Base-by-base conservation (phyloP, 805 yeast species). In the Spathaspora girioi region DNA sequence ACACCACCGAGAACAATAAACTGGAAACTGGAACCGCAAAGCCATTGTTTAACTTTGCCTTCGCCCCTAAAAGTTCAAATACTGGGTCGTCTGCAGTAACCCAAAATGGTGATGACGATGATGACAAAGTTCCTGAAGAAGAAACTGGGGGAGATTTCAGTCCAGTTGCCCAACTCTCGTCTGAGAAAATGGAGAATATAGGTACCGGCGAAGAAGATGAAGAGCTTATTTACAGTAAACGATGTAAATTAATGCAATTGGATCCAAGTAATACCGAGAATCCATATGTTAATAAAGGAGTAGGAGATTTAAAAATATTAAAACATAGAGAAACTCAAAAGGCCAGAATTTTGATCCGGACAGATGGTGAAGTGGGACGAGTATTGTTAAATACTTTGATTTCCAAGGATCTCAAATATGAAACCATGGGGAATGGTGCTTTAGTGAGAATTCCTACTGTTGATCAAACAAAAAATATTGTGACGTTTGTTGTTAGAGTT, bases 121-220 rank as follows among this genome's bases (percentile, higher is more conserved):
- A 52, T 15, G 55, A 50, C 5, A 67, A 59, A 20, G 79, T 69
- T 3, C 68, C 67, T 12, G 74, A 68, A 40, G 80, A 71, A 45
- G 78, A 76, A 51, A 77, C 75, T 4, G 76, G 75, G 42, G 81
- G 76, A 1, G 75, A 81, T 56, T 82, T 77, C 56, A 50, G 51
- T 11, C 74, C 76, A 1, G 64, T 71, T 43, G 75, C 67, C 1
- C 51, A 61, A 40, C 55, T 71, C 43, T 53, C 63, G 1, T 69
- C 73, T 18, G 78, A 81, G 46, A 76, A 84, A 50, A 75, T 83
- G 11, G 81, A 79, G 5, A 53, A 51, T 19, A 47, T 38, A 15
- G 74, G 78, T 58, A 87, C 93, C 8, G 97, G 97, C 17, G 97
- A 93, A 69, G 97, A 91, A 68, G 78, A 81, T 49, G 97, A 93